Evolutionary conservation across 139 green algal genomes (phyloP).

Genomic region (Dunaliella sp.): DNA sequence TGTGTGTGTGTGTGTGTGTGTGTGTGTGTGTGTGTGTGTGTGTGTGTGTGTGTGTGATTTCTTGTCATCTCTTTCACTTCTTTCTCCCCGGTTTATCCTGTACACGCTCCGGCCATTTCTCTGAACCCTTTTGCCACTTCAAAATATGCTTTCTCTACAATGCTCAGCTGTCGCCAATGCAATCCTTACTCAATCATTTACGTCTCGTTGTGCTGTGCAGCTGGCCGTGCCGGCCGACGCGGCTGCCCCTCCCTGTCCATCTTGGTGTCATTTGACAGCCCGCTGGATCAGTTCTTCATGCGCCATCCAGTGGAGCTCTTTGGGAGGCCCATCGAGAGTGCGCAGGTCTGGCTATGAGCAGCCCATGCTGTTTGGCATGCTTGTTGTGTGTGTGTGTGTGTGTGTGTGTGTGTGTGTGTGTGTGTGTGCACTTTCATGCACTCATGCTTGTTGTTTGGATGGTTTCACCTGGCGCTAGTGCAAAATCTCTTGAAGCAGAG

Average conservation of each 20-base stretch:
- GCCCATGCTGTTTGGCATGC: background rate
- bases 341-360: conserved; percentile 38
- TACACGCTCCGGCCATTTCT: too few relatives aligned
- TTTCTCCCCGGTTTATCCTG: too few relatives aligned
- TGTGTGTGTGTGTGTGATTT: too few relatives aligned
- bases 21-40: too few relatives aligned
- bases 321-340: conserved; percentile 67
- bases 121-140: too few relatives aligned
- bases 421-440: background rate
- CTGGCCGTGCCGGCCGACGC: conserved; percentile 84
- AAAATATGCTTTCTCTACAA: too few relatives aligned
- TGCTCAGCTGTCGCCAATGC: too few relatives aligned
- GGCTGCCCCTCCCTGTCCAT: conserved; percentile 73
- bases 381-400: background rate
- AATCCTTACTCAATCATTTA: background rate
- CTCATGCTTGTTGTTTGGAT: too few relatives aligned
- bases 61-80: too few relatives aligned
- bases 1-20: too few relatives aligned
- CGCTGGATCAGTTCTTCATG: conserved; percentile 97
- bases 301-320: conserved; percentile 77
- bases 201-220: conserved; percentile 41
- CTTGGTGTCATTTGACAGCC: conserved; percentile 86
- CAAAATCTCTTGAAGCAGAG: too few relatives aligned
- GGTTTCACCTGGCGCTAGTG: too few relatives aligned
- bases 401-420: background rate